Evolutionary conservation across 805 yeast species (phyloP), one percentile per base, ranked within the genome.

Genomic region (Cyberlindnera samutprakarnensis): DNA sequence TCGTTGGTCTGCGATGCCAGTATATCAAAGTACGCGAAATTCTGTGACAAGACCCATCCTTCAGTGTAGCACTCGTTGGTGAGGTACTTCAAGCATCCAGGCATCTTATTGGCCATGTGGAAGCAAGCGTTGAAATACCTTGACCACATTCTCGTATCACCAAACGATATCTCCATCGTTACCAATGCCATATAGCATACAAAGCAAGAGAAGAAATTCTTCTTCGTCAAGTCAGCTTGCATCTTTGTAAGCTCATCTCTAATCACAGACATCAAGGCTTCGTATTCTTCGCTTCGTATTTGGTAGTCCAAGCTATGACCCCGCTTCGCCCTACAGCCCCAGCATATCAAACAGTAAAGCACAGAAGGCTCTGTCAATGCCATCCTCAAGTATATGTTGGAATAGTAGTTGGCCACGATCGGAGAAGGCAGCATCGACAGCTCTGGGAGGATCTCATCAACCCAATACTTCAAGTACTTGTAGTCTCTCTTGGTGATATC

Each of bases 301-400:
- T 36, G 38, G 22, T 39, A 37, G 18, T 33, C 31, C 4, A 34
- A 15, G 14, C 34, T 36, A 21, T 30, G 36, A 16, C 22, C 31
- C 29, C 17, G 33, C 38, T 34, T 38, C 14, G 33, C 31, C 7
- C 35, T 31, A 25, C 68, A 70, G 38, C 78, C 74, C 79, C 79
- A 74, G 1, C 72, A 66, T 4, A 72, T 64, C 8, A 74, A 38
- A 2, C 64, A 62, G 36, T 62, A 59, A 14, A 73, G 48, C 4
- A 70, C 65, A 1, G 69, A 49, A 27, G 57, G 58, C 32, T 66
- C 66, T 16, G 45, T 47, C 18, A 56, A 39, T 0, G 78, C 76
- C 44, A 71, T 51, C 12, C 62, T 61, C 10, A 74, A 43, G 34
- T 68, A 64, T 28, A 67, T 62, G 13, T 61, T 59, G 10, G 63